Percentiles rank a stretch among this genome's conserved stretches.
Conservation (phyloP, 129 eudicot species). For the Cynara cardunculus region DNA sequence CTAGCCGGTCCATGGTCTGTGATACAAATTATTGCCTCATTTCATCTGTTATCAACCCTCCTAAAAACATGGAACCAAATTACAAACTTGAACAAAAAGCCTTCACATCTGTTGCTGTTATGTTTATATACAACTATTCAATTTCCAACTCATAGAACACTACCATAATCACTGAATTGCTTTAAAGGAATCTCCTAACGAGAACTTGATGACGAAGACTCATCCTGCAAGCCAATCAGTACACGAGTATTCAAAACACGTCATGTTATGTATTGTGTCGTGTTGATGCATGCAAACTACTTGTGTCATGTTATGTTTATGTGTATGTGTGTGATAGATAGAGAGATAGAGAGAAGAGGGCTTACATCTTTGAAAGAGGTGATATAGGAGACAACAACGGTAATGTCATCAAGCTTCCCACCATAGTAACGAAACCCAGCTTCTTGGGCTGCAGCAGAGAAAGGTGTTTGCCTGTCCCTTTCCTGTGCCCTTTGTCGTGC, state of each 20-base stretch:
- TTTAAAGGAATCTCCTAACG: conserved; percentile 10
- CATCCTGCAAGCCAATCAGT: conserved; percentile 22
- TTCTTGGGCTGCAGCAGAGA: conserved; percentile 93
- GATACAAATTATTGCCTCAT: too few species aligned
- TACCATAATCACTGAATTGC: not conserved
- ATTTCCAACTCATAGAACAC: not conserved
- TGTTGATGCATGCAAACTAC: too few species aligned
- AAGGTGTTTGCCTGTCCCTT: conserved; percentile 80
- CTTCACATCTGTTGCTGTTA: not conserved
- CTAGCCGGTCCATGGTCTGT: too few species aligned
- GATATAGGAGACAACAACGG: conserved; percentile 87
- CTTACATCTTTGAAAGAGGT: conserved; percentile 47
- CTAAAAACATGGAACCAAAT: not conserved
- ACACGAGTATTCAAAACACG: not conserved
- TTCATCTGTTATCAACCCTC: too few species aligned
- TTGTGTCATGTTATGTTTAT: too few species aligned
- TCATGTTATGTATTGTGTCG: too few species aligned
- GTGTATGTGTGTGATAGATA: too few species aligned
- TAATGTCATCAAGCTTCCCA: conserved; percentile 90
- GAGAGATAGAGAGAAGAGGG: conserved; percentile 12
- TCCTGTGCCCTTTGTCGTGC: conserved; percentile 91
- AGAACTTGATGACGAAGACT: not conserved
- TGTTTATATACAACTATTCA: not conserved
- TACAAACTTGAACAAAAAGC: not conserved
- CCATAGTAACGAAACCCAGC: conserved; percentile 92